Conservation (phyloP, 257 asterid genomes). For the Lantana camara region DNA sequence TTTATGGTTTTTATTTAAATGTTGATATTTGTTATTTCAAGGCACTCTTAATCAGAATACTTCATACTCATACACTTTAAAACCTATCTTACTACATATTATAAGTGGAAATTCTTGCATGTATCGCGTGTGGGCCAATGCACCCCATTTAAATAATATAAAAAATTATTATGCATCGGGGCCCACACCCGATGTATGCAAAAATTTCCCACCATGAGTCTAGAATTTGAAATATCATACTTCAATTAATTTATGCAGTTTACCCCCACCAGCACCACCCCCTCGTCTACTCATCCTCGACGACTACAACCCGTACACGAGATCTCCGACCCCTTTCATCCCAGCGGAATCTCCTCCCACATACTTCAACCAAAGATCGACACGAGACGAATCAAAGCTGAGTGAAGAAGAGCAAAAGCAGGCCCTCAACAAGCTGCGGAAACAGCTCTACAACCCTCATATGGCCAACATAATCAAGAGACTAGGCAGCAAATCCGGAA, state of each 20-base stretch:
- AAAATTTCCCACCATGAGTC: no score
- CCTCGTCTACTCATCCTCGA: slow-evolving; percentile 21
- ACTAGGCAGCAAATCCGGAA: slow-evolving; percentile 34
- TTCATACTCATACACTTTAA: no score
- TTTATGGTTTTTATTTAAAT: no score
- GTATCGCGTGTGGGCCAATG: no score
- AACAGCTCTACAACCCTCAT: slow-evolving; percentile 72
- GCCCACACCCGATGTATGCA: no score
- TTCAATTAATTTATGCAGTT: slow-evolving; percentile 40
- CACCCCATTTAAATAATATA: no score
- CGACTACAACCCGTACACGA: slow-evolving; percentile 24
- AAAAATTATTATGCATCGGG: no score
- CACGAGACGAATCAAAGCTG: slow-evolving; percentile 47
- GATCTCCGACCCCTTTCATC: neutral
- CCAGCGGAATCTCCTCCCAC: slow-evolving; percentile 15
- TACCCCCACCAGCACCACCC: neutral
- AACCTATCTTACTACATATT: no score
- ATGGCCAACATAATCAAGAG: slow-evolving; percentile 51
- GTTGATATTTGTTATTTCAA: no score
- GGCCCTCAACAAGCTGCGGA: slow-evolving; percentile 58
- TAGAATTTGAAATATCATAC: neutral
- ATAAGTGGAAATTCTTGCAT: no score
- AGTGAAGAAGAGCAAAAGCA: slow-evolving; percentile 56
- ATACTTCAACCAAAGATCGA: slow-evolving; percentile 9
- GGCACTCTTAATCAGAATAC: no score